Base-by-base conservation (phyloP, 306 rosid genomes). In the Boehmeria nivea region DNA sequence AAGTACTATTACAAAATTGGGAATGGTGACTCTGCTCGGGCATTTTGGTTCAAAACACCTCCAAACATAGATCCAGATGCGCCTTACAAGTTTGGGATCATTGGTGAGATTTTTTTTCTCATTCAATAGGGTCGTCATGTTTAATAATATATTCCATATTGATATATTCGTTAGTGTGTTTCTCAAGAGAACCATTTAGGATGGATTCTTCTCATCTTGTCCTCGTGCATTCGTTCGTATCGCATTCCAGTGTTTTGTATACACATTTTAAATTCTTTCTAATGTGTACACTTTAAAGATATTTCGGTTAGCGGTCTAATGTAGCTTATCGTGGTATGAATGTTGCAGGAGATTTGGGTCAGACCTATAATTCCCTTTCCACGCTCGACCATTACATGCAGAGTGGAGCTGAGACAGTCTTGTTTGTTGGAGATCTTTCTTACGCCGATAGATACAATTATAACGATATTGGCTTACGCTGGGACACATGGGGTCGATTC, bases 401-500 rank as follows among this genome's bases (percentile, higher is more conserved):
- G 72, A 93, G 95, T 78, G 86, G 79, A 71, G 99, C 84, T 13
- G 78, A 87, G 69, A 39, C 95, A 51, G 95, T 87, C 40, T 69
- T 93, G 65, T 93, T 77, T 68, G 51, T 87, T 56, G 99, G 99
- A 65, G 99, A 93, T 81, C 87, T 93, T 64, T 67, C 95, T 67
- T 93, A 93, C 26, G 99, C 99, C 42, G 99, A 87, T 74, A 81
- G 96, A 72, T 87, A 93, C 57, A 37, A 78, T 57, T 67, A 73
- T 61, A 81, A 51, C 59, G 99, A 93, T 33, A 84, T 93, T 22
- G 96, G 99, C 51, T 44, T 83, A 60, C 65, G 96, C 66, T 93
- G 99, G 99, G 99, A 93, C 69, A 64, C 96, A 23, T 93, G 95
- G 95, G 99, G 82, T 57, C 86, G 78, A 42, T 87, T 93, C 17